These are phyloP conservation scores for Apiotrichum montevideense DNA, from an alignment of 1,284 basidiomycete species.

Conservation along the genomic window DNA sequence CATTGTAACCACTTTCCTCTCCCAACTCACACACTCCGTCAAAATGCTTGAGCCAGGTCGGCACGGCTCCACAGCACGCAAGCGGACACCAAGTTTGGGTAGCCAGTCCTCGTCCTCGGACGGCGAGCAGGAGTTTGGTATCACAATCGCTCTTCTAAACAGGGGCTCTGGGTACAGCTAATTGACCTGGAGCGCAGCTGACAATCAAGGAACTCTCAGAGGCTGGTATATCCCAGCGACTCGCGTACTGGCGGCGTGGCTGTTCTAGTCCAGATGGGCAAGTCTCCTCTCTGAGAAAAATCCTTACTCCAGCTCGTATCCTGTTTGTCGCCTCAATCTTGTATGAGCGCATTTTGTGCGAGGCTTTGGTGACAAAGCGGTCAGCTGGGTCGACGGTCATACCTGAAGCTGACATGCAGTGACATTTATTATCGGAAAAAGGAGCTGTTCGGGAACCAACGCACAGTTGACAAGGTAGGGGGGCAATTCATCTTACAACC, in stretches of 20 bases:
- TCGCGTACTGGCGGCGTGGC: slow-evolving; percentile 13
- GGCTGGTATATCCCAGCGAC: slow-evolving; percentile 26
- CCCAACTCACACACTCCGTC: slow-evolving; percentile 2
- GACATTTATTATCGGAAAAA: slow-evolving; percentile 85
- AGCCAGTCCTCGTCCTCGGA: too few relatives aligned
- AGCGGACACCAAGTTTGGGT: too few relatives aligned
- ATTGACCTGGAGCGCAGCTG: background rate
- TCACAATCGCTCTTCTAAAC: slow-evolving; percentile 7
- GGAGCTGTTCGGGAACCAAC: slow-evolving; percentile 64
- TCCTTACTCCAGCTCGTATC: slow-evolving; percentile 26
- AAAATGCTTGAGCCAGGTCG: background rate
- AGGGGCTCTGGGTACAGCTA: slow-evolving; percentile 18
- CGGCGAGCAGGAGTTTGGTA: background rate
- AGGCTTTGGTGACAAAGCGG: slow-evolving; percentile 31
- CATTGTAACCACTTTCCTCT: slow-evolving; percentile 5
- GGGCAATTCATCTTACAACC: too few relatives aligned
- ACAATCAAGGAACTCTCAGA: slow-evolving; percentile 20
- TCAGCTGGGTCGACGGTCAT: slow-evolving; percentile 6
- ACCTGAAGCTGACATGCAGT: slow-evolving; percentile 46
- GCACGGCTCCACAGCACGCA: background rate
- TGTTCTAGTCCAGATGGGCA: slow-evolving; percentile 21
- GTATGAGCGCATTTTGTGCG: slow-evolving; percentile 31
- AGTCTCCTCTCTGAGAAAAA: background rate
- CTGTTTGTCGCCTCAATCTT: slow-evolving; percentile 26
- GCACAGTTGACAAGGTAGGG: slow-evolving; percentile 62